Conservation (phyloP, 805 yeast genomes). For the Danielia oregonensis region DNA sequence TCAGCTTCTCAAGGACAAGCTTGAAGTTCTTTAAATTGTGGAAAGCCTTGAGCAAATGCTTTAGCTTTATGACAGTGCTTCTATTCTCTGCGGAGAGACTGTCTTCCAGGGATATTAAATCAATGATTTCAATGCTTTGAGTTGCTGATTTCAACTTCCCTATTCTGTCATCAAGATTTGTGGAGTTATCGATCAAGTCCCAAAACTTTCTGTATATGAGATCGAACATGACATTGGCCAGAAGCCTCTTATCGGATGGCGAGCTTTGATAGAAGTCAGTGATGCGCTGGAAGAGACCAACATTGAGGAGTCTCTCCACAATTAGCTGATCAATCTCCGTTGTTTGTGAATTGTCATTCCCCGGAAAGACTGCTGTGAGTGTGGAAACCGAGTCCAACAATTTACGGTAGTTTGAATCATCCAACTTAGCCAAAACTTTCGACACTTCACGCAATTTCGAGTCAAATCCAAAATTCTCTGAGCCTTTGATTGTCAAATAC, state of each 20-base stretch:
- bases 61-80: conserved; percentile 17
- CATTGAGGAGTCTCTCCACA: conserved; percentile 25
- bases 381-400: conserved; percentile 17
- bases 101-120: conserved; percentile 5
- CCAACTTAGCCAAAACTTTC: conserved; percentile 21
- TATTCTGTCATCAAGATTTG: conserved; percentile 29
- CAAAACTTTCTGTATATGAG: conserved; percentile 28
- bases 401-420: conserved; percentile 19
- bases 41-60: conserved; percentile 36
- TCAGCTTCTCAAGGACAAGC: conserved; percentile 14
- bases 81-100: conserved; percentile 2
- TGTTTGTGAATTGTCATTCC: conserved; percentile 6
- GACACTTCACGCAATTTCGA: conserved; percentile 25
- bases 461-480: conserved; percentile 6
- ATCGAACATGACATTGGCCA: conserved; percentile 12
- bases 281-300: conserved; percentile 25
- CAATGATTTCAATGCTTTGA: conserved; percentile 26
- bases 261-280: conserved; percentile 10
- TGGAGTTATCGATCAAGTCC: conserved; percentile 28
- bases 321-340: conserved; percentile 19
- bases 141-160: conserved; percentile 26
- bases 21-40: conserved; percentile 33
- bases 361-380: conserved; percentile 22
- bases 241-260: conserved; percentile 6
- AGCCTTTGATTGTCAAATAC: conserved; percentile 24